phyloP scores from a whole-genome alignment of 2,329 filamentous ascomycete species.

The Xylariaceae sp. region DNA sequence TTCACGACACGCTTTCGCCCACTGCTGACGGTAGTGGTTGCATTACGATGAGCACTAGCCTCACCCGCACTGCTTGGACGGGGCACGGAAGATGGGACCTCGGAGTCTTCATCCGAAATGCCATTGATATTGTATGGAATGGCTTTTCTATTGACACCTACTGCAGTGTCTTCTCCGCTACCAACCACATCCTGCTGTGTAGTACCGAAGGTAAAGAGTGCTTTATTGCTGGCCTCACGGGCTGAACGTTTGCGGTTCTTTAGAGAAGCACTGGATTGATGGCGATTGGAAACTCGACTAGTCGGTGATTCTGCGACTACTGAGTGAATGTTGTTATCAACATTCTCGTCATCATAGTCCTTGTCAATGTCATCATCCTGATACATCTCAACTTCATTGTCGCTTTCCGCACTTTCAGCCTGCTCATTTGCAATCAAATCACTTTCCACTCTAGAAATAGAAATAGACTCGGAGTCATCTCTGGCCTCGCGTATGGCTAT shows the following conservation, averaged over 20 bases:
- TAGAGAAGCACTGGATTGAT: background rate
- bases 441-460: too few relatives aligned
- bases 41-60: background rate
- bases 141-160: background rate
- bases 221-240: background rate
- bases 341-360: constrained; percentile 7
- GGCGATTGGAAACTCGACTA: background rate
- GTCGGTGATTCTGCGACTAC: background rate
- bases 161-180: background rate
- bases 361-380: constrained; percentile 18
- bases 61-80: constrained; percentile 4
- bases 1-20: constrained; percentile 38
- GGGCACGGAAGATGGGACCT: constrained; percentile 30
- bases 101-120: constrained; percentile 13
- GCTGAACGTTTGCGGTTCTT: background rate
- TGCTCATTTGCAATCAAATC: background rate
- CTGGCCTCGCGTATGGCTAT: too few relatives aligned
- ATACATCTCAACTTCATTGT: constrained; percentile 14
- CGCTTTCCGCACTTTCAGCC: constrained; percentile 4
- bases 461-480: too few relatives aligned
- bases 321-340: background rate
- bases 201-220: background rate
- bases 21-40: constrained; percentile 24
- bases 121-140: background rate
- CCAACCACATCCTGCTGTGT: background rate